Evolutionary conservation across 768 basidiomycete species (phyloP).

Genomic region (Lactifluus subvellereus): DNA sequence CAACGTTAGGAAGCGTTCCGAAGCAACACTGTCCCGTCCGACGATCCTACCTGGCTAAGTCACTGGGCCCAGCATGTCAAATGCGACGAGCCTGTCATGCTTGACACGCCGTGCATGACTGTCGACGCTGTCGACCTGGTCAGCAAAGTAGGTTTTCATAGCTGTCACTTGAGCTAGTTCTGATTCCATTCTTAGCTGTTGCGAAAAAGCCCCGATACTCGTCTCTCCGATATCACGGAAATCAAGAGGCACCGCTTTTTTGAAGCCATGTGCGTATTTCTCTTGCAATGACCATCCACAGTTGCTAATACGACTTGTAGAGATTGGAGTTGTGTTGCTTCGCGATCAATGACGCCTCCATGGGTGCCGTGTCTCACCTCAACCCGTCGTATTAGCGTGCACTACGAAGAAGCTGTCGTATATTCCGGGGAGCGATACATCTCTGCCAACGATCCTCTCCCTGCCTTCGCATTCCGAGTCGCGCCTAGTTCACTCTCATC

Average conservation of each 20-base stretch:
- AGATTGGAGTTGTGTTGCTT: constrained; percentile 9
- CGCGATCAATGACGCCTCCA: constrained; percentile 12
- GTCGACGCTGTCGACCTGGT: constrained; percentile 12
- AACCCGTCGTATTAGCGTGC: background rate
- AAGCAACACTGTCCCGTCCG: background rate
- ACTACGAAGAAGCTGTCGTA: background rate
- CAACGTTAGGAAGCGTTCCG: constrained; percentile 10
- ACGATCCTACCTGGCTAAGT: constrained; percentile 7
- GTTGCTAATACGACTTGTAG: background rate
- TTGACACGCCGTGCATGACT: constrained; percentile 6
- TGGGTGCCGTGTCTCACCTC: constrained; percentile 13
- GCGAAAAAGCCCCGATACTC: background rate
- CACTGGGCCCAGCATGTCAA: constrained; percentile 4
- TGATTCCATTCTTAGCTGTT: background rate
- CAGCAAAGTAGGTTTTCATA: background rate
- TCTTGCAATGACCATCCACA: background rate
- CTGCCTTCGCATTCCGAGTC: constrained; percentile 4
- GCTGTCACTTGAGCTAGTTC: background rate
- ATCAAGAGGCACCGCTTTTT: constrained; percentile 13
- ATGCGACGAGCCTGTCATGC: background rate
- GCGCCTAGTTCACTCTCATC: background rate
- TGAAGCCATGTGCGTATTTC: background rate
- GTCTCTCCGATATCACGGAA: constrained; percentile 1
- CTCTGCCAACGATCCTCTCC: background rate
- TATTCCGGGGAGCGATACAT: constrained; percentile 1